These are phyloP conservation scores for Boletus tomentosulus DNA, from an alignment of 768 basidiomycete genomes.

Conservation along the genomic window DNA sequence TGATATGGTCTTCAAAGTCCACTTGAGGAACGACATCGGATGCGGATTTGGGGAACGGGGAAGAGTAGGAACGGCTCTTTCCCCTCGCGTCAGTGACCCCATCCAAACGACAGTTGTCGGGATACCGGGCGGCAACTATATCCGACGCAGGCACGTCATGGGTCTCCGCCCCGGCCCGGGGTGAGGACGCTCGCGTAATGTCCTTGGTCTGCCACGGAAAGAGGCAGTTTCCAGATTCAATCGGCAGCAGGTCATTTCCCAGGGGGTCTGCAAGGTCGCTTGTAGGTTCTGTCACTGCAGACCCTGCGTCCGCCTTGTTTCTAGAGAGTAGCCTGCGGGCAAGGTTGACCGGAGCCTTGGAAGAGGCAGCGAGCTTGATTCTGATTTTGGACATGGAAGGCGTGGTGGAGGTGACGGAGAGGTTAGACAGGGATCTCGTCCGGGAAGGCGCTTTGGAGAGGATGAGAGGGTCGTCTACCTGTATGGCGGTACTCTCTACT, in stretches of 20 bases:
- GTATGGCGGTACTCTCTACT: slow-evolving; percentile 8
- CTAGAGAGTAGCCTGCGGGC: slow-evolving; percentile 53
- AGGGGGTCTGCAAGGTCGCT: slow-evolving; percentile 8
- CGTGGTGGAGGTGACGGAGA: slow-evolving; percentile 44
- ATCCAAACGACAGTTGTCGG: slow-evolving; percentile 15
- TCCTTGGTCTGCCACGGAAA: slow-evolving; percentile 43
- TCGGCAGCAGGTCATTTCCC: slow-evolving; percentile 17
- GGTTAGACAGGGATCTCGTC: slow-evolving; percentile 53
- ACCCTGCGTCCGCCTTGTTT: slow-evolving; percentile 30
- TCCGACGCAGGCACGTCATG: slow-evolving; percentile 10
- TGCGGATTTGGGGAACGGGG: slow-evolving; percentile 56
- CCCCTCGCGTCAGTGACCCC: slow-evolving; percentile 31
- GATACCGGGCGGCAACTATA: slow-evolving; percentile 7
- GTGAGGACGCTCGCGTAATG: slow-evolving; percentile 10
- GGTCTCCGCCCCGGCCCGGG: slow-evolving; percentile 11
- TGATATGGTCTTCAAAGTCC: slow-evolving; percentile 46
- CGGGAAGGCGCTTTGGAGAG: slow-evolving; percentile 38
- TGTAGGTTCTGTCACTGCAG: slow-evolving; percentile 4
- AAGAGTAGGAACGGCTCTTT: slow-evolving; percentile 62
- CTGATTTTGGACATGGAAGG: slow-evolving; percentile 48
- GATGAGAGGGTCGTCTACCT: slow-evolving; percentile 10
- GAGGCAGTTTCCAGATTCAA: slow-evolving; percentile 34
- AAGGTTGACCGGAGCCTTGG: slow-evolving; percentile 43
- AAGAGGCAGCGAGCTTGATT: slow-evolving; percentile 41
- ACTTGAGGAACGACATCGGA: slow-evolving; percentile 53